Conservation (phyloP, 306 rosid species). For the Casuarina glauca region DNA sequence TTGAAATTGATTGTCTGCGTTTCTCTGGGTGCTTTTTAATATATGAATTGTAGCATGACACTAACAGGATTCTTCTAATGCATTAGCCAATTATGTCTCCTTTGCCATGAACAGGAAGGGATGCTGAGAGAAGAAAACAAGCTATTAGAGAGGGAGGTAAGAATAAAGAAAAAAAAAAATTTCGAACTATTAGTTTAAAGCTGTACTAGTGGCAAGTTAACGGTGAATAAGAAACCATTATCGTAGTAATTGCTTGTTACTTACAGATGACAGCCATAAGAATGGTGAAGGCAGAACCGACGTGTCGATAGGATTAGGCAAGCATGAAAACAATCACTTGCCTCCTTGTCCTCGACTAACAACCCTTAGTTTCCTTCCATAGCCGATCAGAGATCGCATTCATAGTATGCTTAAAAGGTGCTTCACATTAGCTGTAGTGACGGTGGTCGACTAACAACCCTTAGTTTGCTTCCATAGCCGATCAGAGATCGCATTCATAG, state of each 20-base stretch:
- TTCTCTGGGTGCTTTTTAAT: background rate
- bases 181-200: background rate
- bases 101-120: constrained; percentile 7
- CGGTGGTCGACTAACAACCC: no score
- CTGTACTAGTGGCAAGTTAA: background rate
- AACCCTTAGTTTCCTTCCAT: no score
- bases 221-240: background rate
- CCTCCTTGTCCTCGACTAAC: no score
- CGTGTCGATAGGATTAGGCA: background rate
- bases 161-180: background rate
- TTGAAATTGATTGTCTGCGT: background rate
- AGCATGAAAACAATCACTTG: no score
- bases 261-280: constrained; percentile 25
- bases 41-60: background rate
- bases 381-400: no score
- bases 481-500: no score
- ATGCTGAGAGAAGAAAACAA: constrained; percentile 18
- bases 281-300: background rate
- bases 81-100: background rate
- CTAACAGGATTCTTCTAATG: background rate
- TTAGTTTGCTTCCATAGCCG: no score
- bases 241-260: constrained; percentile 6
- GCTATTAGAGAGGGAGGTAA: constrained; percentile 23
- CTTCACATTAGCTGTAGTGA: constrained; percentile 1
- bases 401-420: background rate